A percentile compares a stretch with the other conserved stretches of the same genome.
Conservation (phyloP, 257 asterid genomes). For the Solanum rostratum region DNA sequence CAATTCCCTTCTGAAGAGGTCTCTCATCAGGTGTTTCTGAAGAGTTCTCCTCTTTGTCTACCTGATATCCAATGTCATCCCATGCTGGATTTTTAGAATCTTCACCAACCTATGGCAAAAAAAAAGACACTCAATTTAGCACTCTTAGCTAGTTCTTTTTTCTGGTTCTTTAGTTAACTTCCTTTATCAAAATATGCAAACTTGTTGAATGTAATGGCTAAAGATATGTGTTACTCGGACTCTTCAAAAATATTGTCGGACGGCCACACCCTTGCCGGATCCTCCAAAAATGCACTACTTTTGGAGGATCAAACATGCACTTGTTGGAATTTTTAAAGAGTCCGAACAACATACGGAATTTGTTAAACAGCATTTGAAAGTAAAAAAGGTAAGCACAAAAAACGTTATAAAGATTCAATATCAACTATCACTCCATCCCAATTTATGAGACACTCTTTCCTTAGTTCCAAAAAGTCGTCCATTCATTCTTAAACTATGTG, state of each 20-base stretch:
- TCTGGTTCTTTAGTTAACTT: background rate
- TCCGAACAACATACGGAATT: background rate
- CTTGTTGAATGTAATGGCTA: background rate
- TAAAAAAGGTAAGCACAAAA: background rate
- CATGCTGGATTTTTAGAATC: conserved; percentile 49
- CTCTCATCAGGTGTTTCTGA: conserved; percentile 10
- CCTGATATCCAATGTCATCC: conserved; percentile 65
- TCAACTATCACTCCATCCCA: background rate
- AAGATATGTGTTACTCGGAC: background rate
- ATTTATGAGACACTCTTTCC: background rate
- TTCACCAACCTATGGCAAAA: conserved; percentile 42
- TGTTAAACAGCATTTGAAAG: background rate
- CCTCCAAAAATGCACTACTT: background rate
- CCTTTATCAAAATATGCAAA: background rate
- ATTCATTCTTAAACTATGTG: background rate
- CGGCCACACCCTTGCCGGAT: background rate
- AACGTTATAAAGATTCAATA: background rate
- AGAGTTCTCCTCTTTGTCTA: conserved; percentile 22
- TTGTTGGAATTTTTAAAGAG: background rate
- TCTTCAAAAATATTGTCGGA: background rate
- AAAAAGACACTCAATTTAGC: background rate
- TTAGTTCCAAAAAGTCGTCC: background rate
- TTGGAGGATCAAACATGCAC: background rate
- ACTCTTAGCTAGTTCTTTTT: background rate
- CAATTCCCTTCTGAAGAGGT: conserved; percentile 61